Conservation (phyloP, 176 grass and related monocot species). For the Paspalum notatum region DNA sequence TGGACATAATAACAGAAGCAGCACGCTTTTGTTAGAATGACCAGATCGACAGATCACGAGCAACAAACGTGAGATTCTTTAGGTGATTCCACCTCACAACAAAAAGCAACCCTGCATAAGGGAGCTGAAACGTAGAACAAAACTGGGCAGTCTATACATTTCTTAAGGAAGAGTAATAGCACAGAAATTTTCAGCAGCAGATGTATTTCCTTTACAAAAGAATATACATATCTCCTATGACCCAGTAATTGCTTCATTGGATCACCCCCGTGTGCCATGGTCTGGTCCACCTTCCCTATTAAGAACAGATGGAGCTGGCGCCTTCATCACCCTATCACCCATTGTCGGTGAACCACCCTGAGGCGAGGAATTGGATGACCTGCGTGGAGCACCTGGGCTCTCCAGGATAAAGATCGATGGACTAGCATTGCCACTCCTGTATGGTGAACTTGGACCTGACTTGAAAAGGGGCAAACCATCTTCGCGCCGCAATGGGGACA, state of each 20-base stretch:
- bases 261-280: background rate
- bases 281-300: constrained; percentile 33
- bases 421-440: constrained; percentile 36
- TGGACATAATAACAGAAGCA: background rate
- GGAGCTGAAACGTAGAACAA: background rate
- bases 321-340: constrained; percentile 44
- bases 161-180: background rate
- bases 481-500: constrained; percentile 50
- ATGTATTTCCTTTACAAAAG: constrained; percentile 41
- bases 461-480: constrained; percentile 58
- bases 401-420: constrained; percentile 56
- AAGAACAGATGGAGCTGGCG: constrained; percentile 41
- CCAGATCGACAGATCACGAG: background rate
- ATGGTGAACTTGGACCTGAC: constrained; percentile 56
- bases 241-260: background rate
- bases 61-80: background rate
- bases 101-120: background rate
- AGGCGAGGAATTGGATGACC: constrained; percentile 45
- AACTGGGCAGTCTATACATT: constrained; percentile 12
- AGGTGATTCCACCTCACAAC: background rate
- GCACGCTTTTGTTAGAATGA: background rate
- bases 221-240: constrained; percentile 25
- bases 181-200: background rate
- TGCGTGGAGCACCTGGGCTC: constrained; percentile 45
- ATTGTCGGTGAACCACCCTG: constrained; percentile 28